phyloP scores from a whole-genome alignment of 2,329 filamentous ascomycete species.

The Verruconis gallopava region DNA sequence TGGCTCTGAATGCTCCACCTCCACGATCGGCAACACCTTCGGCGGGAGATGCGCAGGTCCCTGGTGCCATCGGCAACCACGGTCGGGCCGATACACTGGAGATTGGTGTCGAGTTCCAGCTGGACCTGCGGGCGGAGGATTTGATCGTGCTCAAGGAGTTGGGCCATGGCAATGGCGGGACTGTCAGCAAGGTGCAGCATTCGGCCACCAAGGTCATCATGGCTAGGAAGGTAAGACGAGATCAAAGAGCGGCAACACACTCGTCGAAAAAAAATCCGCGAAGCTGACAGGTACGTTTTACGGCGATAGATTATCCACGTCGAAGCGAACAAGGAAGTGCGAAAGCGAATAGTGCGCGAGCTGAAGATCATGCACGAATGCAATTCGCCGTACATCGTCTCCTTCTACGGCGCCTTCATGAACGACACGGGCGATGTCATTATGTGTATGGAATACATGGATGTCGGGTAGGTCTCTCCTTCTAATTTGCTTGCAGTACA shows the following conservation, averaged over 20 bases:
- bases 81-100: conserved; percentile 63
- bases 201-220: conserved; percentile 89
- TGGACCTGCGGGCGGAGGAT: conserved; percentile 85
- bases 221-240: conserved; percentile 81
- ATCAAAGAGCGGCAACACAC: too few species aligned
- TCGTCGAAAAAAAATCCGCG: background rate
- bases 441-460: conserved; percentile 99
- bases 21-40: conserved; percentile 59
- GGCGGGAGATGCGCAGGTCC: conserved; percentile 53
- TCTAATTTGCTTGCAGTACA: conserved; percentile 2
- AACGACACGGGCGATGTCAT: conserved; percentile 96
- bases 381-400: conserved; percentile 93
- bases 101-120: conserved; percentile 93
- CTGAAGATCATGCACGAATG: conserved; percentile 98
- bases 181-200: conserved; percentile 96
- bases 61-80: conserved; percentile 46
- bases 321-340: conserved; percentile 92
- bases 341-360: conserved; percentile 92
- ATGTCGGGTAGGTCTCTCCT: conserved; percentile 70
- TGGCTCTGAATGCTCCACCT: conserved; percentile 69
- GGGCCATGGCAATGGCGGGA: conserved; percentile 90
- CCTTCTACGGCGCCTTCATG: conserved; percentile 93
- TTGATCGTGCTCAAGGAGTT: conserved; percentile 87
- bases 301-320: conserved; percentile 79
- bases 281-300: too few species aligned